Evolutionary conservation across 441 rosid species (phyloP).

Genomic region (Croton laevigatus): DNA sequence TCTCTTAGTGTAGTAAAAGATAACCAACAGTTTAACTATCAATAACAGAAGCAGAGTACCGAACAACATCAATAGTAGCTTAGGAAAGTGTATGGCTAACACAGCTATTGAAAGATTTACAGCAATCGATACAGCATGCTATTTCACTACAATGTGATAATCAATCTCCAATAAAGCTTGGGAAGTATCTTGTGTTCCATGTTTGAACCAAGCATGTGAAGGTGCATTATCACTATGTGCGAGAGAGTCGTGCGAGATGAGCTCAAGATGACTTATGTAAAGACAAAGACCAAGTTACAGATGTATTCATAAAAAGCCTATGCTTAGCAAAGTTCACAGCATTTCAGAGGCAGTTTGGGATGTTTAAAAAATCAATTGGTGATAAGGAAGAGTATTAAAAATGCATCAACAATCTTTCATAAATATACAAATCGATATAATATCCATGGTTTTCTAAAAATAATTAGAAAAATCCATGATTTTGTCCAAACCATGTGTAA

Average conservation of each 20-base stretch:
- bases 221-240: background rate
- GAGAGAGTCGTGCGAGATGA: background rate
- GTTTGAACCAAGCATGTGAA: background rate
- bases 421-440: too few relatives aligned
- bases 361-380: too few relatives aligned
- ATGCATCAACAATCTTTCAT: too few relatives aligned
- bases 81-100: background rate
- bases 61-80: background rate
- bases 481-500: too few relatives aligned
- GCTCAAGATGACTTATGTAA: background rate
- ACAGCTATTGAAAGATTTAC: background rate
- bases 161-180: background rate
- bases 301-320: background rate
- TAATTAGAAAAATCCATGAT: too few relatives aligned
- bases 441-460: too few relatives aligned
- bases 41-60: background rate
- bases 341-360: too few relatives aligned
- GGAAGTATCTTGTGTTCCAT: background rate
- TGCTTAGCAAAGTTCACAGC: too few relatives aligned
- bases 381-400: too few relatives aligned
- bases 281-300: background rate
- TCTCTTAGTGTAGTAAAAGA: too few relatives aligned
- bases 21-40: too few relatives aligned
- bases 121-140: background rate
- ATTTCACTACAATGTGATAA: background rate